Evolutionary conservation across 2,329 filamentous ascomycete genomes (phyloP).

Genomic region (Scortechinia acanthostroma): DNA sequence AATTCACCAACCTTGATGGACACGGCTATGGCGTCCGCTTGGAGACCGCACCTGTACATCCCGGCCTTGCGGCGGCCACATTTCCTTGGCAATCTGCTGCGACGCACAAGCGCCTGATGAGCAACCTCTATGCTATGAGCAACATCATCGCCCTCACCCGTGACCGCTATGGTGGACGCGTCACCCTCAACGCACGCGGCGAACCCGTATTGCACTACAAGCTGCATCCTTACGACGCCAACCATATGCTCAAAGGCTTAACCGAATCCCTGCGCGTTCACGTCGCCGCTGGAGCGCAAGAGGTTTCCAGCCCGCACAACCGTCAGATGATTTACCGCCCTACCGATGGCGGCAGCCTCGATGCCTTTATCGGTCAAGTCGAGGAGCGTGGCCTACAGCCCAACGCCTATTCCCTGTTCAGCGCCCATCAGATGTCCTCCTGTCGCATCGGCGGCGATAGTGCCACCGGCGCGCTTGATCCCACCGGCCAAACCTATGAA

Average conservation of each 20-base stretch:
- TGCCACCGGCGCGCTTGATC: constrained; percentile 48
- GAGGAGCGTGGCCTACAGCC: constrained; percentile 38
- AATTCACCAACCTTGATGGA: constrained; percentile 55
- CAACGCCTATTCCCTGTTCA: too few species aligned
- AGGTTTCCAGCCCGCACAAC: constrained; percentile 8
- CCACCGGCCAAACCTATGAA: constrained; percentile 57
- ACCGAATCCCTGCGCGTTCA: constrained; percentile 4
- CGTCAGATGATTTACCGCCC: not conserved
- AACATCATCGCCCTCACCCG: constrained; percentile 42
- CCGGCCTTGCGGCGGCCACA: constrained; percentile 30
- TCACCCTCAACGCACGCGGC: constrained; percentile 47
- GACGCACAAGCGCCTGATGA: constrained; percentile 43
- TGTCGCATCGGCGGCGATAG: constrained; percentile 59
- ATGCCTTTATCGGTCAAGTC: constrained; percentile 57
- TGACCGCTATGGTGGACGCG: constrained; percentile 45
- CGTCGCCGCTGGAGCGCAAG: constrained; percentile 7
- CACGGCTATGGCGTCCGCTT: constrained; percentile 54
- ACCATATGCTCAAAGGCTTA: constrained; percentile 46
- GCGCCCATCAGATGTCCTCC: constrained; percentile 78
- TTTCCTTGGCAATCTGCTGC: constrained; percentile 41
- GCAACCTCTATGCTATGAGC: constrained; percentile 42
- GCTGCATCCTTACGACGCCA: constrained; percentile 41
- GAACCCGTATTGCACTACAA: constrained; percentile 42
- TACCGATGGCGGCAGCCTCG: constrained; percentile 16
- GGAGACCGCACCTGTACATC: constrained; percentile 45